Percentiles rank a stretch among this genome's conserved stretches.
Conservation (phyloP, 1,139 yeast genomes). For the Yamadazyma songkhlaensis region DNA sequence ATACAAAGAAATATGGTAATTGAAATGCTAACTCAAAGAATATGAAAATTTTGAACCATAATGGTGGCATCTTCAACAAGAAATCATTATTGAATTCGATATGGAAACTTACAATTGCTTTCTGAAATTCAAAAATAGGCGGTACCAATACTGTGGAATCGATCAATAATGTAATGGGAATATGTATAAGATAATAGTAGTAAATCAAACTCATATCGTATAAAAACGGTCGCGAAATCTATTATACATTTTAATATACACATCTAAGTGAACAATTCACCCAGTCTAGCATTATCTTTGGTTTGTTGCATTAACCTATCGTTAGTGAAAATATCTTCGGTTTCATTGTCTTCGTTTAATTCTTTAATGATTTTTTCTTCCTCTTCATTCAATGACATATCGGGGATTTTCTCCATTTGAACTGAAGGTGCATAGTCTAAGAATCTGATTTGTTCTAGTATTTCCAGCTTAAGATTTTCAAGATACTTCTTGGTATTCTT, state of each 20-base stretch:
- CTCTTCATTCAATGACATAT: constrained; percentile 59
- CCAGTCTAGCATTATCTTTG: constrained; percentile 28
- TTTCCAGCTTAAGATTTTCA: constrained; percentile 73
- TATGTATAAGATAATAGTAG: constrained; percentile 52
- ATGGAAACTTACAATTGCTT: constrained; percentile 53
- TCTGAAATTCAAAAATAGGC: constrained; percentile 49
- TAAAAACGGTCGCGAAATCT: neutral
- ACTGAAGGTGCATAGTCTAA: constrained; percentile 93
- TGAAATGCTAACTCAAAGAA: constrained; percentile 70
- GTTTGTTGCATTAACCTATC: constrained; percentile 15
- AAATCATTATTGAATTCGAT: constrained; percentile 65
- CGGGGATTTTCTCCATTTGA: constrained; percentile 89
- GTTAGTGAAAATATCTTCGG: constrained; percentile 8
- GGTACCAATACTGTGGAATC: constrained; percentile 77
- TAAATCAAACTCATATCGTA: constrained; percentile 48
- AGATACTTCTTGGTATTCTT: constrained; percentile 81
- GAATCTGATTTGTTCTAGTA: constrained; percentile 78
- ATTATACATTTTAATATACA: neutral
- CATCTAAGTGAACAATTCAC: constrained; percentile 2
- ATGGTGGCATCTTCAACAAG: constrained; percentile 51
- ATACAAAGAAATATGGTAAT: constrained; percentile 65
- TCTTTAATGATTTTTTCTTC: constrained; percentile 56
- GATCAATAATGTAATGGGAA: constrained; percentile 70
- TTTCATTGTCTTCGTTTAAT: constrained; percentile 50
- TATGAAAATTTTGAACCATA: constrained; percentile 74